These are phyloP conservation scores for Striga hermonthica DNA, from an alignment of 305 asterid species.

Conservation along the genomic window DNA sequence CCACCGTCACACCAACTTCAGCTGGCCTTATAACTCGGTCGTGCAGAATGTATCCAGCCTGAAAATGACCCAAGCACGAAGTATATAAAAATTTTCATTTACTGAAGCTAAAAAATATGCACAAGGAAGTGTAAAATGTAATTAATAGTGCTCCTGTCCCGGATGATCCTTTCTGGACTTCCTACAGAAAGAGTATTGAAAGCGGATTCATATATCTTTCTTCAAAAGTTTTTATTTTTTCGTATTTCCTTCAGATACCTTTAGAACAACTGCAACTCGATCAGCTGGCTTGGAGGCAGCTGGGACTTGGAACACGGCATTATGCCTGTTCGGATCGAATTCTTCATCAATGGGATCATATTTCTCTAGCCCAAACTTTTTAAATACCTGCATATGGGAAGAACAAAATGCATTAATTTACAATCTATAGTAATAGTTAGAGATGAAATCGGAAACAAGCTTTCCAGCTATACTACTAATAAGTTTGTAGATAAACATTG, in stretches of 20 bases:
- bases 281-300: conserved; percentile 79
- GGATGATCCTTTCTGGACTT: too few species aligned
- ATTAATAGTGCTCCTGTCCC: too few species aligned
- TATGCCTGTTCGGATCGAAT: conserved; percentile 86
- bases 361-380: conserved; percentile 71
- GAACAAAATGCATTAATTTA: background rate
- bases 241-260: conserved; percentile 45
- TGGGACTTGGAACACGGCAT: conserved; percentile 89
- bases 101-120: too few species aligned
- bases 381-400: conserved; percentile 55
- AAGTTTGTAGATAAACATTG: too few species aligned
- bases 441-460: too few species aligned
- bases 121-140: too few species aligned
- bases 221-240: too few species aligned
- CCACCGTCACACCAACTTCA: conserved; percentile 81
- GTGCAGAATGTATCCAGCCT: conserved; percentile 82
- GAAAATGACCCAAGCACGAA: conserved; percentile 14
- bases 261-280: conserved; percentile 70
- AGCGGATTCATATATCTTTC: too few species aligned
- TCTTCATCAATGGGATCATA: conserved; percentile 65
- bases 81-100: too few species aligned
- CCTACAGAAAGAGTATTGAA: too few species aligned
- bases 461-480: too few species aligned
- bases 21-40: conserved; percentile 89
- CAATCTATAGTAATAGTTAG: too few species aligned